These are phyloP conservation scores for Solanum lycopersicoides DNA, from an alignment of 257 asterid species.

Conservation along the genomic window DNA sequence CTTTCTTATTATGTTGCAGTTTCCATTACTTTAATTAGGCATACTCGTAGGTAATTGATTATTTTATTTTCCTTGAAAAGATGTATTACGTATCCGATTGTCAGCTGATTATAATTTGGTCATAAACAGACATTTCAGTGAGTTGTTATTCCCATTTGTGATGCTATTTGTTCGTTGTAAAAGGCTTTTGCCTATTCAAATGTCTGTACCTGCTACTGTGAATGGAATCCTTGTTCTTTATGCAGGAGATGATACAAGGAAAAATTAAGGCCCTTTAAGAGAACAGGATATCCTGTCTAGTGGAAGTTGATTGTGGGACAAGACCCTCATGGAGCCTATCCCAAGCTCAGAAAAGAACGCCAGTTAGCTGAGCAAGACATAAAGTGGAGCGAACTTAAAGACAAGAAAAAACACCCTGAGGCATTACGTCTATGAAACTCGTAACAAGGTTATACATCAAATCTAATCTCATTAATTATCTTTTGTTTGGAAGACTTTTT, in stretches of 20 bases:
- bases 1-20: background rate
- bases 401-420: constrained; percentile 90
- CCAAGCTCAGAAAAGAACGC: constrained; percentile 58
- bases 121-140: background rate
- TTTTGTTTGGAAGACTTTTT: background rate
- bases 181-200: background rate
- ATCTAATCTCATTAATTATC: background rate
- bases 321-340: constrained; percentile 48
- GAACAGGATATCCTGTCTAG: constrained; percentile 53
- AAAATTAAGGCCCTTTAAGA: constrained; percentile 47
- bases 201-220: background rate
- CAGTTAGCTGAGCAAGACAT: constrained; percentile 71
- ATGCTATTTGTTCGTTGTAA: background rate
- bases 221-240: background rate
- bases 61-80: background rate
- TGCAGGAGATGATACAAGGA: constrained; percentile 62
- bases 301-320: constrained; percentile 56
- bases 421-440: constrained; percentile 88
- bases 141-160: background rate
- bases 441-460: constrained; percentile 64
- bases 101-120: background rate
- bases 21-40: background rate
- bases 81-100: background rate
- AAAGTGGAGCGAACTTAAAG: constrained; percentile 90
- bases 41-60: background rate